phyloP scores from a whole-genome alignment of 345 rosid species.

The Bruguiera sexangula region DNA sequence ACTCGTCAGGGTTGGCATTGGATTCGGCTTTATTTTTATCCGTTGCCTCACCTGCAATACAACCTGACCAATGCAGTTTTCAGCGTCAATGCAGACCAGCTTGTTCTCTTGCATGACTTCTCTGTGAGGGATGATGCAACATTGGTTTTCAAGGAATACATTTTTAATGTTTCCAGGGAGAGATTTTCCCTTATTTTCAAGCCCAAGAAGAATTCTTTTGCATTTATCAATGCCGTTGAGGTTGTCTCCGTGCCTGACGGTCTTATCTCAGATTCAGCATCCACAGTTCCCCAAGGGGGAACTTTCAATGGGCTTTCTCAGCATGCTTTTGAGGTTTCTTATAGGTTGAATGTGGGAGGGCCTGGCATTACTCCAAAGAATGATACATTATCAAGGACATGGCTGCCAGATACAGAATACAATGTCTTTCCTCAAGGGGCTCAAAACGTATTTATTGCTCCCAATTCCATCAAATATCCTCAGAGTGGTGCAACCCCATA shows the following conservation, averaged over 20 bases:
- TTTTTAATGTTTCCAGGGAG: constrained; percentile 40
- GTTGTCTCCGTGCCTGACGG: constrained; percentile 59
- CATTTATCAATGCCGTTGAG: constrained; percentile 73
- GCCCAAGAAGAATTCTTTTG: constrained; percentile 47
- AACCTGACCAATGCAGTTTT: constrained; percentile 52
- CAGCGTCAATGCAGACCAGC: constrained; percentile 49
- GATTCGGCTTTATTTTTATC: constrained; percentile 77
- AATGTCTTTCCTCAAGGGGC: constrained; percentile 59
- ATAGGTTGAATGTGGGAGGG: constrained; percentile 78
- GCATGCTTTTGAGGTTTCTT: constrained; percentile 46
- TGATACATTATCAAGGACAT: constrained; percentile 64
- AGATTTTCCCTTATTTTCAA: constrained; percentile 50
- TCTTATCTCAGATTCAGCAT: constrained; percentile 52
- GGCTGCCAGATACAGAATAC: constrained; percentile 53
- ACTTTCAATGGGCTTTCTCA: constrained; percentile 47
- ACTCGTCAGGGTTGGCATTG: constrained; percentile 61
- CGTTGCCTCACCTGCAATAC: constrained; percentile 52
- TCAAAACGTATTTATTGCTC: constrained; percentile 28
- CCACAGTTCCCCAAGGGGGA: constrained; percentile 41
- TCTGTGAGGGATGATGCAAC: constrained; percentile 25
- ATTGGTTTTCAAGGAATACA: constrained; percentile 61
- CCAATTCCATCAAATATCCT: constrained; percentile 41
- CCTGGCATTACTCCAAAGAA: constrained; percentile 38
- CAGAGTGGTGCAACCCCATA: constrained; percentile 40
- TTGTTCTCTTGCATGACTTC: constrained; percentile 66